phyloP scores from a whole-genome alignment of 768 basidiomycete genomes.

The Melanogaster broomeanus region DNA sequence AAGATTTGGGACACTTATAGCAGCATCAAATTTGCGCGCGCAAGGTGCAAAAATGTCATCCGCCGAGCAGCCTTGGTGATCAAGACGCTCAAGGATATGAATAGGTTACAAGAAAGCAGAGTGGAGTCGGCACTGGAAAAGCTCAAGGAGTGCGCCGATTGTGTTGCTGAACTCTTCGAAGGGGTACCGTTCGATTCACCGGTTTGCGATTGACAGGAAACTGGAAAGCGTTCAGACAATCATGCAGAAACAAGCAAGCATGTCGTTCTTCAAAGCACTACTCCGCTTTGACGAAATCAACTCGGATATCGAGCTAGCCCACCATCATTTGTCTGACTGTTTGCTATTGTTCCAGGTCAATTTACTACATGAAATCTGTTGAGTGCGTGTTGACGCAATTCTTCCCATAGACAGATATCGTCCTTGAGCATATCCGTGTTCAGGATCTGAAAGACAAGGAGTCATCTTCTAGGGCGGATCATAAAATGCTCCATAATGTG shows the following conservation, averaged over 20 bases:
- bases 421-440: neutral
- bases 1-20: neutral
- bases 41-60: conserved; percentile 2
- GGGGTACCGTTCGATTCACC: too few relatives aligned
- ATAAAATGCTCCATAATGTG: neutral
- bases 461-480: neutral
- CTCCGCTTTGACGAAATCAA: conserved; percentile 3
- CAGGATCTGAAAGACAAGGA: neutral
- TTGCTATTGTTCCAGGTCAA: neutral
- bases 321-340: neutral
- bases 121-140: neutral
- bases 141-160: neutral
- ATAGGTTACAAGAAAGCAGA: neutral
- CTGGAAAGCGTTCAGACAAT: conserved; percentile 1
- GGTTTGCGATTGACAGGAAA: conserved; percentile 1
- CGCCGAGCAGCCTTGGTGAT: conserved; percentile 1
- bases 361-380: neutral
- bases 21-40: neutral
- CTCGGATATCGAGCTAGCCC: neutral
- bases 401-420: neutral
- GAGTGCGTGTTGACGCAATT: too few relatives aligned
- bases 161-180: neutral
- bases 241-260: neutral
- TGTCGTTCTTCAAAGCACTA: conserved; percentile 7
- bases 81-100: neutral